Base-by-base conservation (phyloP, 768 basidiomycete genomes). In the Boletus patriciae region DNA sequence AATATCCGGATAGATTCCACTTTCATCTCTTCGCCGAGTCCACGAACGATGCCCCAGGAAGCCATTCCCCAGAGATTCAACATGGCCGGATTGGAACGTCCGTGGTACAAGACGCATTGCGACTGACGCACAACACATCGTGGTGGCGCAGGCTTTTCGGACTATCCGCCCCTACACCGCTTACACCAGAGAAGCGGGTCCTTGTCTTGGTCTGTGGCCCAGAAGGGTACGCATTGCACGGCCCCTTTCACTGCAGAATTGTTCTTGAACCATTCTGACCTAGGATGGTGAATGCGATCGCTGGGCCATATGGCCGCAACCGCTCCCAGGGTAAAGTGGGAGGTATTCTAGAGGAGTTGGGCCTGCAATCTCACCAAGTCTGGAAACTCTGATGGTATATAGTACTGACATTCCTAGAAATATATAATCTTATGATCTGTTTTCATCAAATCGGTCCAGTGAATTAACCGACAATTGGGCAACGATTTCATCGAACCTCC, bases 121-220 rank as follows among this genome's bases (percentile, higher is more conserved):
- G 66, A 16, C 54, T 72, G 12, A 61, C 70, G 44, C 62, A 66
- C 34, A 52, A 33, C 18, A 36, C 46, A 27, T 54, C 66, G 4
- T 70, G 77, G 73, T 75, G 75, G 74, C 57, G 54, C 48, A 52
- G 51, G 23, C 47, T 71, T 46, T 70, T 67, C 43, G 57, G 50
- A 13, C 21, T 34, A 43, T 48, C 62, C 56, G 25, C 56, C 33
- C 43, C 52, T 11, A 41, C 55, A 19, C 23, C 49, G 1, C 43
- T 40, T 27, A 13, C 53, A 34, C 59, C 62, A 47, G 70, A 70
- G 51, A 81, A 76, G 62, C 82, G 74, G 44, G 72, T 78, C 7
- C 67, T 93, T 54, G 87, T 93, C 66, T 71, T 94, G 13, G 82
- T 94, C 4, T 94, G 89, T 70, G 92, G 92, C 27, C 92, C 92